phyloP scores from a whole-genome alignment of 352 stramenopile species.

The Nothophytophthora sp. region DNA sequence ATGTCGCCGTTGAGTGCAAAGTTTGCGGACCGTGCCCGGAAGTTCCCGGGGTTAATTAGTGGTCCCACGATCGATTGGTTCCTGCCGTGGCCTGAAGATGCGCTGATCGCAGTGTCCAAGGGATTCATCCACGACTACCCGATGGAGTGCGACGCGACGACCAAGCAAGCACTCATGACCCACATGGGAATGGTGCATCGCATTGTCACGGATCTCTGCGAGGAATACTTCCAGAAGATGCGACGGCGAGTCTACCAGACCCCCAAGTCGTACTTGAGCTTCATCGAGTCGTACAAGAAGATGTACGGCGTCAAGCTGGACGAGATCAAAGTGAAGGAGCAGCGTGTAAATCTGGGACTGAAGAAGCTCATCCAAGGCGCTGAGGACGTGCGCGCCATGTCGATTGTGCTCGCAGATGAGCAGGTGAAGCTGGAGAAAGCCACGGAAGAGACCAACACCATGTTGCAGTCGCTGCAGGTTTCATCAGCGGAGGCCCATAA shows the following conservation, averaged over 20 bases:
- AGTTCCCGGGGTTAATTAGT: constrained; percentile 97
- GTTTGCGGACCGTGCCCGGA: constrained; percentile 95
- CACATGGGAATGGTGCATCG: constrained; percentile 99
- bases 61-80: constrained; percentile 99
- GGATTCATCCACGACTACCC: constrained; percentile 97
- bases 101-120: constrained; percentile 96
- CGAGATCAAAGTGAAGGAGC: constrained; percentile 97
- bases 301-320: constrained; percentile 96
- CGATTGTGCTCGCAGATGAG: constrained; percentile 95
- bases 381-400: constrained; percentile 97
- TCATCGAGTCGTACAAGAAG: constrained; percentile 98
- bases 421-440: constrained; percentile 97
- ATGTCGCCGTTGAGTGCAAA: constrained; percentile 99
- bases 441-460: constrained; percentile 97
- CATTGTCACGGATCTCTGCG: constrained; percentile 97
- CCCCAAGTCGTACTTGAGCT: constrained; percentile 98
- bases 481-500: constrained; percentile 96
- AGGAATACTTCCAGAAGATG: constrained; percentile 99
- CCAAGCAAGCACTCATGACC: constrained; percentile 91
- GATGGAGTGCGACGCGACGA: constrained; percentile 92
- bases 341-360: constrained; percentile 95
- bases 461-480: constrained; percentile 96
- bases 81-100: constrained; percentile 98
- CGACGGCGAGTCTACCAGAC: constrained; percentile 97
- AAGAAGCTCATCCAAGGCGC: constrained; percentile 98